phyloP scores from a whole-genome alignment of 352 stramenopile genomes.

The Phytophthora melonis region DNA sequence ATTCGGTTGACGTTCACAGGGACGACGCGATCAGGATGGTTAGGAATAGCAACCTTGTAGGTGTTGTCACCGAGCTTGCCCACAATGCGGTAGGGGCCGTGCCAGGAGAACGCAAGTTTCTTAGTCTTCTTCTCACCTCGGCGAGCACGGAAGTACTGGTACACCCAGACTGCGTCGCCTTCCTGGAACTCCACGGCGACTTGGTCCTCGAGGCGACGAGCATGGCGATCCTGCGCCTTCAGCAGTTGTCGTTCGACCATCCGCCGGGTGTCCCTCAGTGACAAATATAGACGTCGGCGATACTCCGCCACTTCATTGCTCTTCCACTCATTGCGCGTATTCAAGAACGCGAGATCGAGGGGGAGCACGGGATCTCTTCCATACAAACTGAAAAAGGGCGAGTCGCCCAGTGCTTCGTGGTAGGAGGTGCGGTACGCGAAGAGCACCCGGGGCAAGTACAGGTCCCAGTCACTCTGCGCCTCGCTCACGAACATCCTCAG shows the following conservation, averaged over 20 bases:
- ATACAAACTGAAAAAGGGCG: too few relatives aligned
- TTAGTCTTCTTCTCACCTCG: constrained; percentile 7
- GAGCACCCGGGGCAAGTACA: not conserved
- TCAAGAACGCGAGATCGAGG: constrained; percentile 20
- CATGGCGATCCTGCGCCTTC: too few relatives aligned
- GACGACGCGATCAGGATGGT: constrained; percentile 1
- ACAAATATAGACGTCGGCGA: too few relatives aligned
- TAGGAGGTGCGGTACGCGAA: constrained; percentile 19
- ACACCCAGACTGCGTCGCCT: not conserved
- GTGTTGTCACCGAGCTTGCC: not conserved
- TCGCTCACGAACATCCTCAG: too few relatives aligned
- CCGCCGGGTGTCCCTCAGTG: too few relatives aligned
- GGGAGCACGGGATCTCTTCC: too few relatives aligned
- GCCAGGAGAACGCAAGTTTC: constrained; percentile 18
- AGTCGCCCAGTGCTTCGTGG: constrained; percentile 16
- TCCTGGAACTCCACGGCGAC: not conserved
- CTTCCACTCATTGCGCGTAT: constrained; percentile 3
- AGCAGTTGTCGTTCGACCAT: too few relatives aligned
- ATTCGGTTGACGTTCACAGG: constrained; percentile 1
- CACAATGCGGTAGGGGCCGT: constrained; percentile 12
- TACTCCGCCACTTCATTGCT: constrained; percentile 16
- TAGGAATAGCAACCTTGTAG: constrained; percentile 1
- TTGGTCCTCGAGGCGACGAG: not conserved
- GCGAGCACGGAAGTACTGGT: not conserved
- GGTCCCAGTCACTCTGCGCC: constrained; percentile 15